Evolutionary conservation across 2,329 filamentous ascomycete species (phyloP).

Genomic region (Neonectria hederae): DNA sequence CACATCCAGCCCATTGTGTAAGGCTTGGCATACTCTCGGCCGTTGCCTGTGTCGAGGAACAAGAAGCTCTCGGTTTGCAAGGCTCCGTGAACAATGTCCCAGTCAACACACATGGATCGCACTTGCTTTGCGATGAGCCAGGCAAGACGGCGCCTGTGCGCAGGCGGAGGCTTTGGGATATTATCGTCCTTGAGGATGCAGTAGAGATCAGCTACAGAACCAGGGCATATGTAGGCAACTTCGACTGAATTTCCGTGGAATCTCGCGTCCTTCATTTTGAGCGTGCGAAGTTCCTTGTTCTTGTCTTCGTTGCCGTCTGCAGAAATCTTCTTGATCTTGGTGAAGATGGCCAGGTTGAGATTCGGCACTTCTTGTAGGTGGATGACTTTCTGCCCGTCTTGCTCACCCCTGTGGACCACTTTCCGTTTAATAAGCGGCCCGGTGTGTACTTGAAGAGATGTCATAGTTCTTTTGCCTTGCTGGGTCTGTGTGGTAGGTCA

Average conservation of each 20-base stretch:
- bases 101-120: not conserved
- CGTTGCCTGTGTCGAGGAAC: not conserved
- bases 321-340: not conserved
- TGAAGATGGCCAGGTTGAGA: too few relatives aligned
- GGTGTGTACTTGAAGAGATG: not conserved
- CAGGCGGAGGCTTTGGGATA: not conserved
- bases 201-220: not conserved
- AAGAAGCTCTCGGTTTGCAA: not conserved
- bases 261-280: not conserved
- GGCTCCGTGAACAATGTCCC: not conserved
- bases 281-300: not conserved
- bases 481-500: too few relatives aligned
- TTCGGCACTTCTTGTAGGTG: too few relatives aligned
- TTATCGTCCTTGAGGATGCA: not conserved
- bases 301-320: not conserved
- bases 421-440: not conserved
- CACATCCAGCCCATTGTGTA: not conserved
- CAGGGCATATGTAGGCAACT: not conserved
- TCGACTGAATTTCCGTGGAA: not conserved
- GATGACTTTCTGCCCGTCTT: not conserved
- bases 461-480: not conserved
- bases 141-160: not conserved
- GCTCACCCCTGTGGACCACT: not conserved
- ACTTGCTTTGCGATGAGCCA: not conserved
- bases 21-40: not conserved